These are phyloP conservation scores for Sugiyamaella marilandica DNA, from an alignment of 805 yeast species.

Conservation along the genomic window DNA sequence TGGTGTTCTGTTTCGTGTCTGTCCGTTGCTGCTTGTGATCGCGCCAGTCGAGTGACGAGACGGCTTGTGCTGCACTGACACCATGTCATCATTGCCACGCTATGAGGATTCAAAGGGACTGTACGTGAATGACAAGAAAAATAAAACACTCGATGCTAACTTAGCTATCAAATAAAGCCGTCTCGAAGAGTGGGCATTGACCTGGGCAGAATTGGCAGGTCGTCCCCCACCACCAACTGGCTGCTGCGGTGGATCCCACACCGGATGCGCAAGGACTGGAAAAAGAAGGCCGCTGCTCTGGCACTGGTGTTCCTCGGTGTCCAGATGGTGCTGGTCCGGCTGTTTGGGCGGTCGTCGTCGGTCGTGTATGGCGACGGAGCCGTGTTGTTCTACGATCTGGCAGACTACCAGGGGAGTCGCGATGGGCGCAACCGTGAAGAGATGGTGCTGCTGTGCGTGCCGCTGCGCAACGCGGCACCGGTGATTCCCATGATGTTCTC, in stretches of 20 bases:
- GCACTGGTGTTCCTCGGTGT: neutral
- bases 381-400: slow-evolving; percentile 68
- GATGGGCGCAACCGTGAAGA: slow-evolving; percentile 76
- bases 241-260: neutral
- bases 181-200: neutral
- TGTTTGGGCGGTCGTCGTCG: neutral
- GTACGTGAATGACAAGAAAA: neutral
- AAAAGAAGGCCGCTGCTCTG: neutral
- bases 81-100: neutral
- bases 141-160: neutral
- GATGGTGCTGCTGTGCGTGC: slow-evolving; percentile 76
- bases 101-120: slow-evolving; percentile 1
- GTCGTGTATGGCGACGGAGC: neutral
- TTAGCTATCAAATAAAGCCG: neutral
- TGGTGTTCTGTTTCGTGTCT: too few species aligned
- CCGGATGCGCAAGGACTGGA: neutral
- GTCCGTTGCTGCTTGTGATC: too few species aligned
- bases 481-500: slow-evolving; percentile 83
- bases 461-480: slow-evolving; percentile 83
- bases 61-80: neutral
- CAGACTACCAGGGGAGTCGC: slow-evolving; percentile 52
- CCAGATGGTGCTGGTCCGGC: neutral
- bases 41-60: neutral
- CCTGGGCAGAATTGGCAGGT: neutral
- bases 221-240: neutral